Base-by-base conservation (phyloP, 176 grass and related monocot species). In the Avena insularis region DNA sequence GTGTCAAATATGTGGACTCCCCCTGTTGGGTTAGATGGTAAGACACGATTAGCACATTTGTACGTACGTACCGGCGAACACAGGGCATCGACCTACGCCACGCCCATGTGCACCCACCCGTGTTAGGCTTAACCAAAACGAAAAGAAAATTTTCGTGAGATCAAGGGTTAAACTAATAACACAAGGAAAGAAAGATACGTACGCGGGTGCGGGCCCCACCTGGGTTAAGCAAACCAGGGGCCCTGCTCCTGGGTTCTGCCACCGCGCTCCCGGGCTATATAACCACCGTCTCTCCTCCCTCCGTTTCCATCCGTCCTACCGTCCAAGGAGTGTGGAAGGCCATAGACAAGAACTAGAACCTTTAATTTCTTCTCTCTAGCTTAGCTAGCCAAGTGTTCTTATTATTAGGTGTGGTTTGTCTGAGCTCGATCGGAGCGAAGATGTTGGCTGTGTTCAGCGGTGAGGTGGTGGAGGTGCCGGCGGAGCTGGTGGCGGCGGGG, bases 371-470 rank as follows among this genome's bases (percentile, higher is more conserved):
- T 51, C 47, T 25, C 48, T 19, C 64, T 31, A 65, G 62, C 60
- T 40, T 40, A 25, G 11, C 6, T 43, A 43, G 6, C 40, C 40
- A 43, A 43, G 63, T 9, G 6, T 6, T 11, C 23, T 14, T 29
- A 2, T 10, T 9, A 6, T 40, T 62, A 3, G 46, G 2, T 70
- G 67, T 38, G 4, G 14, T 40, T 46, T 19, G 87, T 5, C 9
- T 12, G 81, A 9, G 16, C 4, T 0, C 21, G 40, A 43, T 43
- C 40, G 38, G 82, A 70, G 56, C 2, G 6, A 81, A 49, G 85
- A 98, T 96, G 96, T 80, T 98, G 90, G 93, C 90, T 33, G 96
- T 98, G 77, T 96, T 98, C 84, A 90, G 93, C 91, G 96, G 96
- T 51, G 90, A 86, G 54, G 92, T 98, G 84, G 96, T 98, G 86